Evolutionary conservation across 352 stramenopile genomes (phyloP).

Genomic region (Phytophthora melonis): DNA sequence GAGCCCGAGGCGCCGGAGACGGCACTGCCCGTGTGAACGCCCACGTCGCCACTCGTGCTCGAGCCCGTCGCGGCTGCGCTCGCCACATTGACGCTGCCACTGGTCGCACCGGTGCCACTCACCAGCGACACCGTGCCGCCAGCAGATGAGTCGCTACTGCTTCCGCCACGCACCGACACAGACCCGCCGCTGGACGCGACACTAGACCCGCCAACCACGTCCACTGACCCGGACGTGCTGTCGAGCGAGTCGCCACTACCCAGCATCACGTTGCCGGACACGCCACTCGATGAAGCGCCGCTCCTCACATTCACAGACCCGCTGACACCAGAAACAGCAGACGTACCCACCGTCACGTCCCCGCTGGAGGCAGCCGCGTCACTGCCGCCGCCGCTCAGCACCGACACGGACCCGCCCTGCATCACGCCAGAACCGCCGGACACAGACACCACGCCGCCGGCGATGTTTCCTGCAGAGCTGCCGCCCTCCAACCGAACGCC

Average conservation of each 20-base stretch:
- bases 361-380: conserved; percentile 19
- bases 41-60: conserved; percentile 32
- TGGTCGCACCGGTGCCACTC: too few relatives aligned
- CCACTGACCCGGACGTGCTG: not conserved
- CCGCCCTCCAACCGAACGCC: conserved; percentile 23
- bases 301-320: too few relatives aligned
- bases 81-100: too few relatives aligned
- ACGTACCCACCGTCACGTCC: conserved; percentile 11
- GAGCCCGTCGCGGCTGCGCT: conserved; percentile 25
- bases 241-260: too few relatives aligned
- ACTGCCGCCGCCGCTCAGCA: conserved; percentile 14
- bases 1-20: conserved; percentile 29
- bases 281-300: too few relatives aligned
- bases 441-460: conserved; percentile 9
- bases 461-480: conserved; percentile 27
- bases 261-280: too few relatives aligned
- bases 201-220: conserved; percentile 22
- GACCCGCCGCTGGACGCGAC: conserved; percentile 11
- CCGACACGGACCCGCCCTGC: conserved; percentile 4
- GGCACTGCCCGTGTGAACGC: conserved; percentile 27
- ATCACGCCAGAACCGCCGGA: conserved; percentile 13
- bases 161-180: not conserved
- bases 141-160: not conserved
- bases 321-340: not conserved
- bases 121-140: too few relatives aligned